Evolutionary conservation across 2,329 filamentous ascomycete genomes (phyloP).

Genomic region (Lizonia empirigonia): DNA sequence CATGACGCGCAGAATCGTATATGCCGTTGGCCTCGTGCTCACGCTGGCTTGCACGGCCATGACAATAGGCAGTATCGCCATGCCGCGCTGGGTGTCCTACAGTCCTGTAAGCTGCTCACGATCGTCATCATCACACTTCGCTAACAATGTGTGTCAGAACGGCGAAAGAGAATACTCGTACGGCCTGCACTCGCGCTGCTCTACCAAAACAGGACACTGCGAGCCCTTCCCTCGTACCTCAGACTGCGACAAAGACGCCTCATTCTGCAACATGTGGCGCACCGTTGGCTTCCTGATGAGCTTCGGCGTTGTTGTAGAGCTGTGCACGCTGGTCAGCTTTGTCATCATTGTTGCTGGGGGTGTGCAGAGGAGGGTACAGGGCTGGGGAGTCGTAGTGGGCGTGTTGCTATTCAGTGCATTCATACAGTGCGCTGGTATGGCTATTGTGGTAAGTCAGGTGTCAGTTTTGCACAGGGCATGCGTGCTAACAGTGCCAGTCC

Average conservation of each 20-base stretch:
- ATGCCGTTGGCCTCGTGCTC: conserved; percentile 55
- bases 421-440: conserved; percentile 78
- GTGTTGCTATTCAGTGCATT: conserved; percentile 69
- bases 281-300: conserved; percentile 86
- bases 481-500: conserved; percentile 59
- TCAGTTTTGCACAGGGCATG: background rate
- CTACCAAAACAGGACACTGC: conserved; percentile 68
- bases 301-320: conserved; percentile 79
- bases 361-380: conserved; percentile 76
- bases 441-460: conserved; percentile 71
- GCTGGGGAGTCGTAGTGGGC: conserved; percentile 77
- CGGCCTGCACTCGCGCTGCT: conserved; percentile 83
- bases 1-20: conserved; percentile 58
- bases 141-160: conserved; percentile 31
- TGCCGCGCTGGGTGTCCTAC: conserved; percentile 74
- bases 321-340: conserved; percentile 81
- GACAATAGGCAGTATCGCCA: conserved; percentile 70
- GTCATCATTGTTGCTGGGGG: conserved; percentile 77
- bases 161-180: conserved; percentile 56
- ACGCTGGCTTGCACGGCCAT: conserved; percentile 65
- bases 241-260: conserved; percentile 69
- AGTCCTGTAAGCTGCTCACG: conserved; percentile 47
- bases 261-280: conserved; percentile 92
- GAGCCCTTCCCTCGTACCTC: conserved; percentile 68
- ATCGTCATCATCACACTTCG: background rate